Evolutionary conservation across 2,329 filamentous ascomycete species (phyloP).

Genomic region (Ceratocystis diversiconidia): DNA sequence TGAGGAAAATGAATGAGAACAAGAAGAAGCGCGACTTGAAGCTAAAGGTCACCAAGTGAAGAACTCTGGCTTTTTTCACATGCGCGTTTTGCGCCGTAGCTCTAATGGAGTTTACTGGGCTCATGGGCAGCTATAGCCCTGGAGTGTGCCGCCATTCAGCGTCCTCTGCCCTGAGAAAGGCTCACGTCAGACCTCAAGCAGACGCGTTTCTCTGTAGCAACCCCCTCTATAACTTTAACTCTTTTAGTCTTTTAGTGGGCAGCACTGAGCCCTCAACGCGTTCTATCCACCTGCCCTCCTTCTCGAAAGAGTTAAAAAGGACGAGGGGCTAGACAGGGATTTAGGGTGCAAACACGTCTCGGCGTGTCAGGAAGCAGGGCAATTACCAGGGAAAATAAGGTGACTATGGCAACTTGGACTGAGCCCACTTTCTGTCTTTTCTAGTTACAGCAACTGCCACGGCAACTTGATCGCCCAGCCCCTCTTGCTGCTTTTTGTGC

Average conservation of each 20-base stretch:
- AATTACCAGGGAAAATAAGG: neutral
- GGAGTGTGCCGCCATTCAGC: neutral
- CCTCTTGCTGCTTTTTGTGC: neutral
- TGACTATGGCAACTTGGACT: neutral
- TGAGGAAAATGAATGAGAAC: neutral
- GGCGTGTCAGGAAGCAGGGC: neutral
- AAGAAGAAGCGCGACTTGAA: neutral
- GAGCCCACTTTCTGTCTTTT: neutral
- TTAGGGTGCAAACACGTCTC: neutral
- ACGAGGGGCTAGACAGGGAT: neutral
- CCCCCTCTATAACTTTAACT: constrained; percentile 3
- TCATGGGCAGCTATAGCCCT: neutral
- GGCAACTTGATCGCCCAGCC: constrained; percentile 1
- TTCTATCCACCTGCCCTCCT: neutral
- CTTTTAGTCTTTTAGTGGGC: neutral
- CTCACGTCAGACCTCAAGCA: neutral
- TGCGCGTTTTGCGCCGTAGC: neutral
- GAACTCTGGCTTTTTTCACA: neutral
- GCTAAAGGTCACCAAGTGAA: neutral
- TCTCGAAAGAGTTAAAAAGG: constrained; percentile 4
- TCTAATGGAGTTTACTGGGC: neutral
- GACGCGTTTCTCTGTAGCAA: neutral
- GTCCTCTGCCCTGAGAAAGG: neutral
- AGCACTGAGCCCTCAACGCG: neutral
- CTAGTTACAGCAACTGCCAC: neutral